These are phyloP conservation scores for Starmera amethionina DNA, from an alignment of 805 yeast genomes.

Conservation along the genomic window DNA sequence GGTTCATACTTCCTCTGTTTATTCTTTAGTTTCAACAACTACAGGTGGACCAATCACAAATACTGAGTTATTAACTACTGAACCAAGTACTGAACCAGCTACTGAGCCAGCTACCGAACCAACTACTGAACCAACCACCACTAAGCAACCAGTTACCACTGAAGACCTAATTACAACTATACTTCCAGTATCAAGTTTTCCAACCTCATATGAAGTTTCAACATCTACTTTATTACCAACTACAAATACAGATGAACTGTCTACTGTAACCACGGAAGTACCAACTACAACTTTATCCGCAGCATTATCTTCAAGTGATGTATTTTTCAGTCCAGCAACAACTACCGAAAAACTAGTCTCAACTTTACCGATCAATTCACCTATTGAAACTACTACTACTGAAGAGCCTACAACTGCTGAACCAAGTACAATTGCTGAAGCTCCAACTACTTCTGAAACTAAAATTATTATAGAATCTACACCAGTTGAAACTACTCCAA, in stretches of 20 bases:
- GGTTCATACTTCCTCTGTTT: not conserved
- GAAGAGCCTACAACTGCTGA: not conserved
- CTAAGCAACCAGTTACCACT: not conserved
- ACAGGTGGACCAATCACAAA: not conserved
- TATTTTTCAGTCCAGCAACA: too few relatives aligned
- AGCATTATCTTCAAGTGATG: too few relatives aligned
- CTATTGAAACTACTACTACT: not conserved
- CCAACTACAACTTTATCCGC: too few relatives aligned
- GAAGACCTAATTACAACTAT: conserved; percentile 1
- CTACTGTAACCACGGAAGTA: not conserved
- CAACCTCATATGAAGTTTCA: conserved; percentile 1
- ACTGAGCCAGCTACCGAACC: not conserved
- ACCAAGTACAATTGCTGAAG: not conserved
- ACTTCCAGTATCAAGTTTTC: not conserved
- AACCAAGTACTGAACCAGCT: conserved; percentile 1
- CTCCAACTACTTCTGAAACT: not conserved
- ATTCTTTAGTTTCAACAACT: conserved; percentile 1
- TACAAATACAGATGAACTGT: not conserved
- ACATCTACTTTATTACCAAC: not conserved
- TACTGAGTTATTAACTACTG: not conserved
- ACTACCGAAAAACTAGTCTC: too few relatives aligned
- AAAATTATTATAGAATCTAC: not conserved
- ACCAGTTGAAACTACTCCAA: not conserved
- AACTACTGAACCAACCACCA: not conserved
- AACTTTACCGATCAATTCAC: too few relatives aligned